Conservation (phyloP, 805 yeast species). For the Metschnikowia cubensis region DNA sequence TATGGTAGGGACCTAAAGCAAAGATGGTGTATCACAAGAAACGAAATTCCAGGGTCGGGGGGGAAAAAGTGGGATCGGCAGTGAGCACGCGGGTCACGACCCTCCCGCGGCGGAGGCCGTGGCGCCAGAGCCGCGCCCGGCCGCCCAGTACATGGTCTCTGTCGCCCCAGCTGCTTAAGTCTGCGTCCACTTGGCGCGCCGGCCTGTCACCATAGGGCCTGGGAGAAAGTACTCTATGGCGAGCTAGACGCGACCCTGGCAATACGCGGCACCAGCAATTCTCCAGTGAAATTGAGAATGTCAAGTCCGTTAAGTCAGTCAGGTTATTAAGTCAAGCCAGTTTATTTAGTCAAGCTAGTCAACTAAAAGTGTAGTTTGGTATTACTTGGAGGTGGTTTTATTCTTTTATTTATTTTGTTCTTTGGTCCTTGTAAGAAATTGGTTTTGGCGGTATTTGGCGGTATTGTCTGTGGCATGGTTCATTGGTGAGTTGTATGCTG, state of each 20-base stretch:
- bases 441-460: too few species aligned
- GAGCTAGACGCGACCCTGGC: not conserved
- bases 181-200: not conserved
- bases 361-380: too few species aligned
- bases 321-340: too few species aligned
- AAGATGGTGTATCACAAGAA: not conserved
- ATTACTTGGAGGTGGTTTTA: too few species aligned
- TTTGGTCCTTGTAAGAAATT: too few species aligned
- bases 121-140: not conserved
- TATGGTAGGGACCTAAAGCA: not conserved
- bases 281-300: not conserved
- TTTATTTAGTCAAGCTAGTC: too few species aligned
- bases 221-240: not conserved
- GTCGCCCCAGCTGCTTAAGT: not conserved
- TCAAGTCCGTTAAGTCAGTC: not conserved
- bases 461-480: too few species aligned
- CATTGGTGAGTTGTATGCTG: too few species aligned
- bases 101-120: not conserved
- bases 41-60: not conserved
- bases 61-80: not conserved
- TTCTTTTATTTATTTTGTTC: too few species aligned
- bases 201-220: not conserved
- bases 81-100: slow-evolving; percentile 2
- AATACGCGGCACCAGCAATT: not conserved
- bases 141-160: too few species aligned